These are phyloP conservation scores for Limonium bicolor DNA, from an alignment of 148 eudicot species.

Conservation along the genomic window DNA sequence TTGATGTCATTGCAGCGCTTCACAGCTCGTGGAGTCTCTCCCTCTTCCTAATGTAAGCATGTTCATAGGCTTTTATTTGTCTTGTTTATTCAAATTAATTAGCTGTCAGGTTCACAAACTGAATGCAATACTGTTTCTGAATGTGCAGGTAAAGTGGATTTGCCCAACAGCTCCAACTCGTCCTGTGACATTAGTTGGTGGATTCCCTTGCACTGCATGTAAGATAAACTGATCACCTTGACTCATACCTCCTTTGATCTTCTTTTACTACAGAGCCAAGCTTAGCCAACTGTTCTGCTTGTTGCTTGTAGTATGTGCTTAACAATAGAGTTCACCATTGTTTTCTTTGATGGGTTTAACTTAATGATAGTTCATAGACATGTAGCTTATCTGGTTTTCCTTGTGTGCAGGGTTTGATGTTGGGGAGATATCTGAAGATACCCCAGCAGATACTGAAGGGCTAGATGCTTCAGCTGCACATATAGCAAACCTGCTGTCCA, in stretches of 20 bases:
- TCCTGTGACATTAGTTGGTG: slow-evolving; percentile 79
- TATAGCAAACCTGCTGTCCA: slow-evolving; percentile 76
- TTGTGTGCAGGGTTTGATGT: slow-evolving; percentile 94
- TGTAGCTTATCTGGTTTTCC: too few species aligned
- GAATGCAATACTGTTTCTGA: background rate
- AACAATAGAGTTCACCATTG: background rate
- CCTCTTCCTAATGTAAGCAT: slow-evolving; percentile 90
- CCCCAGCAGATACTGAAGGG: slow-evolving; percentile 85
- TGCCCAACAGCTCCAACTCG: slow-evolving; percentile 99
- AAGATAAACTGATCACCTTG: slow-evolving; percentile 11
- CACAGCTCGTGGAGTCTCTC: slow-evolving; percentile 75
- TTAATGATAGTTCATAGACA: too few species aligned
- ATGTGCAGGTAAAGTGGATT: slow-evolving; percentile 81
- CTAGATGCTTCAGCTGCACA: slow-evolving; percentile 88
- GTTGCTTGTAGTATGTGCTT: background rate
- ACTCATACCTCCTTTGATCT: background rate
- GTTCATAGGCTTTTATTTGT: background rate
- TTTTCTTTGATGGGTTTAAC: background rate
- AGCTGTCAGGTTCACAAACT: slow-evolving; percentile 1
- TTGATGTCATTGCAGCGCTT: slow-evolving; percentile 47
- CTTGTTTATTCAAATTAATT: background rate
- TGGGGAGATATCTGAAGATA: slow-evolving; percentile 75
- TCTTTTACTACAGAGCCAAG: too few species aligned
- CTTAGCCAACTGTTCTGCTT: background rate
- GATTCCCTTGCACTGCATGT: slow-evolving; percentile 94